Evolutionary conservation across 768 basidiomycete genomes (phyloP), one percentile per base, ranked within the genome.

Genomic region (Pleurotus citrinopileatus): DNA sequence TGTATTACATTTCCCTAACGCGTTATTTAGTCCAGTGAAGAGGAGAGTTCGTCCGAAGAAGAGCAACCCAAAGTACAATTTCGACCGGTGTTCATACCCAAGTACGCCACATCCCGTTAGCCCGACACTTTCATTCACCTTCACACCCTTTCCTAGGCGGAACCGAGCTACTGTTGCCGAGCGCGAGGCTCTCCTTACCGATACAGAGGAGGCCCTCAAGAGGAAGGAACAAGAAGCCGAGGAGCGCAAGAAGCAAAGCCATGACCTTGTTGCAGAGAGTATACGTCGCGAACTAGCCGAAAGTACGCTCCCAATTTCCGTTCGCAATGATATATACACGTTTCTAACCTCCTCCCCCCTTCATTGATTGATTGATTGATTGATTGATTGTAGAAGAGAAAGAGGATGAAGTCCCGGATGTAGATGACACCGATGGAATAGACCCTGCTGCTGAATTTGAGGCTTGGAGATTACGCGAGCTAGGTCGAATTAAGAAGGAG

Each of bases 311-410:
- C n/a, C 47, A 2, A 36, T 53, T 52, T 10, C 17, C n/a, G n/a
- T n/a, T n/a, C n/a, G n/a, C n/a, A n/a, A n/a, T n/a, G n/a, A n/a
- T n/a, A n/a, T n/a, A n/a, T n/a, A n/a, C n/a, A n/a, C n/a, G n/a
- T n/a, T n/a, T n/a, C n/a, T n/a, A n/a, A n/a, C n/a, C n/a, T n/a
- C n/a, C n/a, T n/a, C n/a, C n/a, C n/a, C n/a, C n/a, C n/a, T n/a
- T n/a, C n/a, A n/a, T n/a, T n/a, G n/a, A n/a, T n/a, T n/a, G n/a
- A n/a, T n/a, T n/a, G n/a, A n/a, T n/a, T n/a, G n/a, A n/a, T n/a
- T n/a, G n/a, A n/a, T n/a, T n/a, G n/a, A n/a, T n/a, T n/a, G n/a
- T 61, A 98, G 96, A 93, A 79, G 94, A 98, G 68, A 93, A 91
- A 58, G 84, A 90, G 53, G 89, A 88, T 22, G 68, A 85, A 17